Base-by-base conservation (phyloP, 2,329 filamentous ascomycete species). In the Aspergillus bombycis region DNA sequence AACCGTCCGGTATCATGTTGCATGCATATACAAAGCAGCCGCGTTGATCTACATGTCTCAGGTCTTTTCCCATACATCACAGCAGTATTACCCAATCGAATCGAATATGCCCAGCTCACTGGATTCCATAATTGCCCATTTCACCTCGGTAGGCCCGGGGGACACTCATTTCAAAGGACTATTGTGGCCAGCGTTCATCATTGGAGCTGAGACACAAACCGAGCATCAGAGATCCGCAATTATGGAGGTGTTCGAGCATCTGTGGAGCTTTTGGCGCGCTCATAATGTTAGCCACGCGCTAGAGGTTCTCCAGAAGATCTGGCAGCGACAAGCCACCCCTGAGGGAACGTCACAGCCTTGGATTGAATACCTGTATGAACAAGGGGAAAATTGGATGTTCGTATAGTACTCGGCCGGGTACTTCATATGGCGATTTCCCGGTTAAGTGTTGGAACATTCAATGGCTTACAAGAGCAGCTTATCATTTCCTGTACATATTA, bases 391-490 rank as follows among this genome's bases (percentile, higher is more conserved):
- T 36, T 38, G 32, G 52, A 38, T 55, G 12, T 55, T 55, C 19
- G 52, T 38, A 6, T 55, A 55, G 32, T 4, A 3, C 8, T n/a
- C 1, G 7, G 1, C 3, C 3, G 6, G 8, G 3, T 1, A 4
- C 19, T 2, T 4, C 2, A 10, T 41, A 41, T n/a, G 16, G 16
- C 8, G n/a, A n/a, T 5, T 10, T 16, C 19, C 38, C 38, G 3
- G 1, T 41, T n/a, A n/a, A 0, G 1, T 1, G 6, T 41, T 1
- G 2, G 7, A 16, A 41, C 4, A 4, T 4, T 4, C 1, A 1
- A n/a, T 4, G 38, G 1, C 38, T 8, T 41, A 1, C 1, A 1
- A n/a, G 2, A 9, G 8, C 2, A 41, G 19, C 7, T n/a, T 41
- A 1, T n/a, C 8, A 41, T 41, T 10, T 41, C 19, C 7, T 41